Base-by-base conservation (phyloP, 2,329 filamentous ascomycete species). In the Diaporthe sp. region DNA sequence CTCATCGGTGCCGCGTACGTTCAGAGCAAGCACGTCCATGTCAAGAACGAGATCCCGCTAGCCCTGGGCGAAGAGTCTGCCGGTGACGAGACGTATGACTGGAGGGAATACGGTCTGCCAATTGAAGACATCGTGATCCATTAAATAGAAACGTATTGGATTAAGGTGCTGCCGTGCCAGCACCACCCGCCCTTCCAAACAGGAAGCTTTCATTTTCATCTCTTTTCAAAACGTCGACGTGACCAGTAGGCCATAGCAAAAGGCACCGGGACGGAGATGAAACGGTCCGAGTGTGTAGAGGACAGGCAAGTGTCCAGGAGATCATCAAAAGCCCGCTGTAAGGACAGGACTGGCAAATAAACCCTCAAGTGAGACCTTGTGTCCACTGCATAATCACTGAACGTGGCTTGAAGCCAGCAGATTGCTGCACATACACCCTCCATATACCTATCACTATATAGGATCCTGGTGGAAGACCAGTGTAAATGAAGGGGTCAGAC, bases 1-100 rank as follows among this genome's bases (percentile, higher is more conserved):
- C 46, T 89, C 81, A 46, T 88, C 80, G 55, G 83, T 79, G 44
- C 68, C 12, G 46, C 49, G 2, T 58, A 37, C 22, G 9, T 72
- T 39, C 58, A 57, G 9, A 55, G 58, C 55, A 55, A 37, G 28
- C 15, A 25, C 51, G 51, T 55, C 51, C 51, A 55, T 15, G 51
- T 28, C 12, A 28, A 25, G 25, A 15, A 13, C 9, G n/a, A 55
- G 51, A 8, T 55, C 15, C n/a, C 51, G 25, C 51, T 55, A 7
- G 51, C n/a, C 13, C n/a, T 55, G 25, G 51, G 51, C 51, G 51
- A 28, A 55, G 51, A 13, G 6, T 28, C 25, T 55, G 44, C 44
- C 4, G 51, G 25, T 55, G 15, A 25, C 5, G n/a, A 12, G n/a
- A 53, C 49, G n/a, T 53, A 53, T 12, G 49, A 25, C n/a, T 53